Conservation (phyloP, 1,284 basidiomycete species). For the Stygiomarasmius scandens region DNA sequence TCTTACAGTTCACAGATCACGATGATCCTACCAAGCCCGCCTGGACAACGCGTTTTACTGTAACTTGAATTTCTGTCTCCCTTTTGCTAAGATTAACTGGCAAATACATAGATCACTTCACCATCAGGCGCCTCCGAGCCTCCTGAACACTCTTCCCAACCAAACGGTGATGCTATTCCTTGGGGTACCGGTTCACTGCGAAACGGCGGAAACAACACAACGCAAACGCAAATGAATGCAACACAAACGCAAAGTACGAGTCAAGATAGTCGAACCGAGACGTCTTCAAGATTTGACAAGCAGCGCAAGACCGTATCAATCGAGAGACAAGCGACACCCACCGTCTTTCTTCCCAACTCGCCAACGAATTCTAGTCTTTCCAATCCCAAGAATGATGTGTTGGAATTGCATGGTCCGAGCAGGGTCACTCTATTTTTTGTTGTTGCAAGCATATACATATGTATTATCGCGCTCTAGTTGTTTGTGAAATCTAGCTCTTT, state of each 20-base stretch:
- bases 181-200: slow-evolving; percentile 21
- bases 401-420: neutral
- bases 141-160: slow-evolving; percentile 34
- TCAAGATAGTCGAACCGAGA: neutral
- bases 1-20: slow-evolving; percentile 34
- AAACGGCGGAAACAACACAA: neutral
- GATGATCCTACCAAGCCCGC: slow-evolving; percentile 26
- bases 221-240: neutral
- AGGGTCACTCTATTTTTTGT: neutral
- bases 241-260: neutral
- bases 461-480: neutral
- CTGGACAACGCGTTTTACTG: slow-evolving; percentile 45
- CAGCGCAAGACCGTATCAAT: neutral
- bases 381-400: neutral
- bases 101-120: slow-evolving; percentile 12
- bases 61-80: slow-evolving; percentile 16
- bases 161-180: slow-evolving; percentile 32
- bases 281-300: slow-evolving; percentile 7
- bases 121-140: slow-evolving; percentile 21
- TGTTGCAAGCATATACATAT: neutral
- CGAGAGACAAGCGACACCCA: slow-evolving; percentile 14
- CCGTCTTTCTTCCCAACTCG: slow-evolving; percentile 5
- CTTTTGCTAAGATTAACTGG: neutral
- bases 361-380: neutral
- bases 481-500: neutral